Base-by-base conservation (phyloP, 1,284 basidiomycete species). In the Peniophora sp. region DNA sequence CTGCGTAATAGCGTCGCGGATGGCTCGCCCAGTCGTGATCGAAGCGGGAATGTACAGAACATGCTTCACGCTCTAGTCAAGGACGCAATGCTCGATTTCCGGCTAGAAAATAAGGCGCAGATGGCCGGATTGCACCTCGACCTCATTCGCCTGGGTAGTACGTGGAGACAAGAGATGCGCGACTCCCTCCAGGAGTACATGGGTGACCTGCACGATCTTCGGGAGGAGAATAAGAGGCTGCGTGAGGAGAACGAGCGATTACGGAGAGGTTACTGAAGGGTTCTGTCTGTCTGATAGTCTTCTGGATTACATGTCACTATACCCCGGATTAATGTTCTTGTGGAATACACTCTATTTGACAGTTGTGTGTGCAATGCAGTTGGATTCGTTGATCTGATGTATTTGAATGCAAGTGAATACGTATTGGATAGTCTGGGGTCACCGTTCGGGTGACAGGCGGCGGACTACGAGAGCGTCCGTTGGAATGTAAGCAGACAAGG, bases 111-210 rank as follows among this genome's bases (percentile, higher is more conserved):
- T 24, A 75, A 75, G 58, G 69, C 75, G 24, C 81, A 86, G 68
- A 78, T 88, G 74, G 73, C 76, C 59, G 82, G 83, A 3, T 63
- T 88, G 53, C 86, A 88, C 63, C 59, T 88, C 55, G 85, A 88
- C 60, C 59, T 88, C 51, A 68, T 88, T 24, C 69, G 76, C 50
- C 81, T 87, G 78, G 83, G 83, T 1, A 67, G 81, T 34, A 74
- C 75, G 20, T 76, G 72, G 74, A 66, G 70, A 55, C 60, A 61
- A 45, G 85, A 87, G 63, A 67, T 88, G 63, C 70, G 77, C 50
- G 71, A 71, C 44, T 58, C 76, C 54, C 78, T 85, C 74, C 76
- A 77, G 43, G 78, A 81, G 60, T 76, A 77, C 64, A 72, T 70
- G 1, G 76, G 73, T 18, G 79, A 83, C 60, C 60, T 83, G 59